Base-by-base conservation (phyloP, 176 grass and related monocot species). In the Aechmea fasciata region DNA sequence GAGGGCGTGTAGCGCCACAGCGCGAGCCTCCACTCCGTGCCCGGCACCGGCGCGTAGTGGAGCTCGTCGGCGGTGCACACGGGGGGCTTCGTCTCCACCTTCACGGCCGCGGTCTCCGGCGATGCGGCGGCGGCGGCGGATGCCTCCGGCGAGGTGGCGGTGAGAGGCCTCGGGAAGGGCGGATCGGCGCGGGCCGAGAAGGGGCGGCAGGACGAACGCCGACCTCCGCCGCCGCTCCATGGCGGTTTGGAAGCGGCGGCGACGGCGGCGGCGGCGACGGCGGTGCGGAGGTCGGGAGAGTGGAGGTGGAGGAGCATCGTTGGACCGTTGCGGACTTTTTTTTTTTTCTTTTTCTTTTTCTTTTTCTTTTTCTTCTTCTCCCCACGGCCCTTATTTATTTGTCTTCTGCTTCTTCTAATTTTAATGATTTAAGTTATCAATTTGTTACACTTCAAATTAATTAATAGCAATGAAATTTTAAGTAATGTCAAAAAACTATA, bases 1-100 rank as follows among this genome's bases (percentile, higher is more conserved):
- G 84, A 79, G 47, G 89, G 87, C 24, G 73, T 83, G 75, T 99
- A 93, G 47, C 94, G 84, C 89, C 94, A 99, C 50, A 99, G 81
- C 69, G 94, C 94, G 66, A 99, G 82, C 49, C 84, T 83, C 94
- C 94, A 99, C 62, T 99, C 87, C 11, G 87, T 90, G 81, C 94
- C 89, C 5, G 89, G 89, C 48, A 99, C 94, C 26, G 84, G 84
- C 50, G 80, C 87, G 66, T 90, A 99, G 84, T 90, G 94, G 75
- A 99, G 78, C 82, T 93, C 94, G 41, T 99, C 94, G 2, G 94
- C 94, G 11, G 94, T 90, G 78, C 94, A 99, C 53, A 93, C 81
- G 22, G 77, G 73, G 48, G 94, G 87, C 65, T 88, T 99, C 51
- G 48, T 52, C 8, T 48, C 71, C 24, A 85, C 85, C 48, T 75